Percentiles rank a stretch among this genome's conserved stretches.
These are phyloP conservation scores for Ceriops tagal DNA, from an alignment of 345 rosid species.

Conservation along the genomic window DNA sequence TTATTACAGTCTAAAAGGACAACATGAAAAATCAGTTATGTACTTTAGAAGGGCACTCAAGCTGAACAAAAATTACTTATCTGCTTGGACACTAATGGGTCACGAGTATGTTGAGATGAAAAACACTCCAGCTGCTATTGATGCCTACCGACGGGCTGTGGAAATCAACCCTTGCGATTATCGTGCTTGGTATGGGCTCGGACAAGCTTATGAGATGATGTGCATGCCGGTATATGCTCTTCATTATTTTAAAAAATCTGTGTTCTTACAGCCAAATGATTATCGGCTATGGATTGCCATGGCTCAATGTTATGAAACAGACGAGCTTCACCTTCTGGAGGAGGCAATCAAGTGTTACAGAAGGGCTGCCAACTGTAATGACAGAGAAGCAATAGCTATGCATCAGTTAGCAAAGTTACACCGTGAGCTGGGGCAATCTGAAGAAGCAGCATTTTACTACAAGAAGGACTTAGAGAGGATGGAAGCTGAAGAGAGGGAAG, in stretches of 20 bases:
- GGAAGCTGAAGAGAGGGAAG: slow-evolving; percentile 97
- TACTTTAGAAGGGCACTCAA: slow-evolving; percentile 97
- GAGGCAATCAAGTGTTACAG: slow-evolving; percentile 92
- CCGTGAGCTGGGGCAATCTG: slow-evolving; percentile 55
- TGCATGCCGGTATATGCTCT: slow-evolving; percentile 92
- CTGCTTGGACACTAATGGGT: slow-evolving; percentile 99
- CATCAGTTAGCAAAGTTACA: slow-evolving; percentile 80
- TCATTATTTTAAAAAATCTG: slow-evolving; percentile 85
- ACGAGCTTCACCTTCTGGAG: slow-evolving; percentile 85
- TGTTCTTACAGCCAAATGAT: slow-evolving; percentile 85
- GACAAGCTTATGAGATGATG: slow-evolving; percentile 97
- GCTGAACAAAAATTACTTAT: slow-evolving; percentile 75
- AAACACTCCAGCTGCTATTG: slow-evolving; percentile 91
- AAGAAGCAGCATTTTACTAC: slow-evolving; percentile 87
- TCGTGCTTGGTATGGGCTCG: slow-evolving; percentile 97
- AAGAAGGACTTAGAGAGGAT: slow-evolving; percentile 86
- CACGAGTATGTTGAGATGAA: slow-evolving; percentile 98
- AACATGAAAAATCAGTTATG: slow-evolving; percentile 86
- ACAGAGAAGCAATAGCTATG: slow-evolving; percentile 88
- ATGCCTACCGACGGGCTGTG: slow-evolving; percentile 93
- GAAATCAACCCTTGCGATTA: slow-evolving; percentile 85
- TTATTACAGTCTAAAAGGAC: slow-evolving; percentile 94
- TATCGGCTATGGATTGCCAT: slow-evolving; percentile 96
- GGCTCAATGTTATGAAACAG: slow-evolving; percentile 90
- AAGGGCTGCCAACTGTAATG: slow-evolving; percentile 77